Percentiles rank a stretch among this genome's conserved stretches.
Evolutionary conservation across 2,329 filamentous ascomycete genomes (phyloP).

Genomic region (Diaporthe citrichinensis): DNA sequence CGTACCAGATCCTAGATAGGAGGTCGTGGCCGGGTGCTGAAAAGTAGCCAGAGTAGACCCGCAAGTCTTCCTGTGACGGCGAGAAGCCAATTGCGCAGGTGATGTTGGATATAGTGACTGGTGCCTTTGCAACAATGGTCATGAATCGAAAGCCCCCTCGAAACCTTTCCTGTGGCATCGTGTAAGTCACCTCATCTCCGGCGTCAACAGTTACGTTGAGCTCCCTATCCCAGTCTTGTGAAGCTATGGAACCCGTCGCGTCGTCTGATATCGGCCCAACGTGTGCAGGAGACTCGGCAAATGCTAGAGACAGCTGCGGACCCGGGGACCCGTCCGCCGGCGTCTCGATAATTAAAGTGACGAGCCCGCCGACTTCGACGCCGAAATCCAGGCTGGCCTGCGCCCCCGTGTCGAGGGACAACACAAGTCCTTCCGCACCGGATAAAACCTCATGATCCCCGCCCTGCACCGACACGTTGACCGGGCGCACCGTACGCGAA

Average conservation of each 20-base stretch:
- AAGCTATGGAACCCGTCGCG: constrained; percentile 42
- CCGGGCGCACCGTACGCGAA: constrained; percentile 21
- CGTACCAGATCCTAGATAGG: constrained; percentile 55
- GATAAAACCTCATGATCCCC: background rate
- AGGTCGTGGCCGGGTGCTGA: constrained; percentile 49
- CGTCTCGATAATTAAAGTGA: background rate
- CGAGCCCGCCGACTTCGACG: constrained; percentile 21
- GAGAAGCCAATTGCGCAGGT: constrained; percentile 50
- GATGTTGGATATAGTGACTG: constrained; percentile 47
- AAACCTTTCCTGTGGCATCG: constrained; percentile 50
- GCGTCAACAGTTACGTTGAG: constrained; percentile 43
- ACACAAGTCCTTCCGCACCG: background rate
- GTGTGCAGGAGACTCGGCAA: constrained; percentile 45
- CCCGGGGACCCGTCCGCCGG: background rate
- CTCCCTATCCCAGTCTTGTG: constrained; percentile 46
- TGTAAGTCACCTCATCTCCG: constrained; percentile 30
- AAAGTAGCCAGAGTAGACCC: constrained; percentile 48
- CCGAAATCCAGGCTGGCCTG: constrained; percentile 8
- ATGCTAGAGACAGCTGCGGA: constrained; percentile 44
- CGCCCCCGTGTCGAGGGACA: constrained; percentile 3
- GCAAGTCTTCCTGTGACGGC: constrained; percentile 51
- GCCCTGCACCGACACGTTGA: background rate
- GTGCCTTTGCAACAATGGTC: constrained; percentile 49
- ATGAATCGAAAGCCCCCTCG: constrained; percentile 62
- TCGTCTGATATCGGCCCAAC: constrained; percentile 46